phyloP scores from a whole-genome alignment of 1,284 basidiomycete species.

The Fomes fomentarius region DNA sequence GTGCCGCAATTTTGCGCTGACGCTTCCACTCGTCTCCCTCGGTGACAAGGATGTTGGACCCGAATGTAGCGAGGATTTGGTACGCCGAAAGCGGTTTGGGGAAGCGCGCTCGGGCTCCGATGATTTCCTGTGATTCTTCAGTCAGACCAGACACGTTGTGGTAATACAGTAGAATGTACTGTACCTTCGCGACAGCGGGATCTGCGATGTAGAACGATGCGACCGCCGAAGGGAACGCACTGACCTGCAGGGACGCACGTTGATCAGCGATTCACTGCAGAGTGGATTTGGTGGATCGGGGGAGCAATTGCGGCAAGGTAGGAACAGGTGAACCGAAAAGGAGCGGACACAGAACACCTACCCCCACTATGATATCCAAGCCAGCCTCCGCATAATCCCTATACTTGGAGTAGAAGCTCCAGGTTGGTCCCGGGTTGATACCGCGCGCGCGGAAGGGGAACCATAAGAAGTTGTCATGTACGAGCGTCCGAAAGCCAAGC shows the following conservation, averaged over 20 bases:
- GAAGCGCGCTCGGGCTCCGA: conserved; percentile 31
- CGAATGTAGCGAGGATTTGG: conserved; percentile 40
- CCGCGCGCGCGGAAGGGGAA: conserved; percentile 22
- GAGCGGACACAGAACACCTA: conserved; percentile 5
- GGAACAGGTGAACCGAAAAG: too few species aligned
- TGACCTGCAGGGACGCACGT: conserved; percentile 4
- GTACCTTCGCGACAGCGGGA: conserved; percentile 24
- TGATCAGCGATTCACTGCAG: not conserved
- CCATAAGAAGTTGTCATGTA: conserved; percentile 15
- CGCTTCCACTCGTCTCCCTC: conserved; percentile 66
- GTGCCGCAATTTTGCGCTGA: conserved; percentile 51
- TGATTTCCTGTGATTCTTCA: conserved; percentile 21
- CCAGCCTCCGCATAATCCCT: conserved; percentile 21
- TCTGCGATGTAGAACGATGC: conserved; percentile 25
- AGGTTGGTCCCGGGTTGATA: conserved; percentile 20
- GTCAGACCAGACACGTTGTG: not conserved
- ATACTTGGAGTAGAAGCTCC: conserved; percentile 20
- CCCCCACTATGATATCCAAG: conserved; percentile 25
- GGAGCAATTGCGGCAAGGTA: too few species aligned
- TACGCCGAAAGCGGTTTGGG: conserved; percentile 40
- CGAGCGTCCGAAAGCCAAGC: conserved; percentile 26
- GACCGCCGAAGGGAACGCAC: conserved; percentile 1
- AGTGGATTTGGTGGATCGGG: too few species aligned
- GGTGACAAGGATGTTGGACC: conserved; percentile 58
- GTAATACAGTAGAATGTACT: not conserved